Conservation (phyloP, 2,329 filamentous ascomycete species). For the Colletotrichum eleusines region DNA sequence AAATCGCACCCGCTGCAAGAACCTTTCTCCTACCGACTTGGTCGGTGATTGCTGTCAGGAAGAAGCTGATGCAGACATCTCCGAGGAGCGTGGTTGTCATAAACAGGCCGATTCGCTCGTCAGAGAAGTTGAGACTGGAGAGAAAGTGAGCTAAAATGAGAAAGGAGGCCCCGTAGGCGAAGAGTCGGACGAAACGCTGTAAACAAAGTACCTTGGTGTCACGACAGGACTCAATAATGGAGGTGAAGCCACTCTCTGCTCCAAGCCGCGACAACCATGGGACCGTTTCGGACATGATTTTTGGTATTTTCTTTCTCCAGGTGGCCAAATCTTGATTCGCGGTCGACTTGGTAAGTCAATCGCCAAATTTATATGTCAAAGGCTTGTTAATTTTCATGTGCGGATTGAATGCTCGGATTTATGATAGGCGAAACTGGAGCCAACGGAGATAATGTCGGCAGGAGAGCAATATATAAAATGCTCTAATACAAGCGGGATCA, state of each 20-base stretch:
- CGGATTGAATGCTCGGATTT: conserved; percentile 29
- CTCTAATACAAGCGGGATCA: conserved; percentile 1
- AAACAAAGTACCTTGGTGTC: conserved; percentile 70
- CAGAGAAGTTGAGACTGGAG: conserved; percentile 60
- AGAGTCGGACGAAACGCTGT: conserved; percentile 71
- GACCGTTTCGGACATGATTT: conserved; percentile 21
- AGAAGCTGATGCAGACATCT: conserved; percentile 69
- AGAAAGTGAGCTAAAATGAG: conserved; percentile 70
- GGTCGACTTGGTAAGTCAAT: not conserved
- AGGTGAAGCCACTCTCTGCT: conserved; percentile 59
- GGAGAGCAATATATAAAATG: not conserved
- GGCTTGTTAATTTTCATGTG: not conserved
- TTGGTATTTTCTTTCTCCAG: too few relatives aligned
- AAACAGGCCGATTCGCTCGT: conserved; percentile 69
- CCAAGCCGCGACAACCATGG: conserved; percentile 32
- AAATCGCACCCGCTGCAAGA: conserved; percentile 64
- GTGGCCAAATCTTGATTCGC: not conserved
- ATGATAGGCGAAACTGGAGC: conserved; percentile 25
- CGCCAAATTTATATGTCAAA: conserved; percentile 21
- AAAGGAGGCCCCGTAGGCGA: conserved; percentile 71
- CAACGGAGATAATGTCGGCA: conserved; percentile 13
- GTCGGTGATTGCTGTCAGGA: conserved; percentile 71
- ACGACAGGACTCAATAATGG: conserved; percentile 54
- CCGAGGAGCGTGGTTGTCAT: conserved; percentile 74
- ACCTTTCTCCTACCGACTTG: conserved; percentile 65